Percentiles rank a stretch among this genome's conserved stretches.
phyloP scores from a whole-genome alignment of 495 filamentous ascomycete genomes.

The Lophiotrema nucula region DNA sequence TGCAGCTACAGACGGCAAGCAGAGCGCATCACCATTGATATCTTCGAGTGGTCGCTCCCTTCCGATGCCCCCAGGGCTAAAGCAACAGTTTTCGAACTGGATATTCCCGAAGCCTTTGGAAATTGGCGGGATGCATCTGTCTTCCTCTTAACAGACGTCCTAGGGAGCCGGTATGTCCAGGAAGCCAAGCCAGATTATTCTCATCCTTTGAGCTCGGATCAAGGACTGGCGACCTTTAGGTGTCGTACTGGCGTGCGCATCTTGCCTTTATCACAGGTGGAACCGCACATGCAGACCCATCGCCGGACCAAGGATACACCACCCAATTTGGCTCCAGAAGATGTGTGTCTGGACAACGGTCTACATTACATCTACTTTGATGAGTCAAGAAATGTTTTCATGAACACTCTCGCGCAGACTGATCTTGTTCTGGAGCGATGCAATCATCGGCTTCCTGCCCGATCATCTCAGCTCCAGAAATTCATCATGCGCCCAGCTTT shows the following conservation, averaged over 20 bases:
- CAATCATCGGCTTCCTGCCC: slow-evolving; percentile 25
- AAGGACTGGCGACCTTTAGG: background rate
- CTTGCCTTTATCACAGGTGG: slow-evolving; percentile 3
- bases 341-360: slow-evolving; percentile 28
- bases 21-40: slow-evolving; percentile 45
- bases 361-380: slow-evolving; percentile 30
- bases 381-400: background rate
- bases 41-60: slow-evolving; percentile 66
- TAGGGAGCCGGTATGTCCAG: background rate
- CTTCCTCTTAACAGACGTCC: slow-evolving; percentile 39
- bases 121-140: slow-evolving; percentile 57
- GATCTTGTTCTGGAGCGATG: slow-evolving; percentile 8
- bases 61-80: slow-evolving; percentile 38
- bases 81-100: slow-evolving; percentile 59
- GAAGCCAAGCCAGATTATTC: background rate
- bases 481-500: slow-evolving; percentile 17
- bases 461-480: slow-evolving; percentile 16
- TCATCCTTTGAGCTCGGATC: slow-evolving; percentile 6
- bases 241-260: background rate
- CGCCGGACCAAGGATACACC: slow-evolving; percentile 40
- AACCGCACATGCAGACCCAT: slow-evolving; percentile 9
- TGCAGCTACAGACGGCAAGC: slow-evolving; percentile 37
- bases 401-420: background rate
- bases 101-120: slow-evolving; percentile 45
- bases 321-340: slow-evolving; percentile 9